These are phyloP conservation scores for Neurospora sp. DNA, from an alignment of 2,329 filamentous ascomycete genomes.

Conservation along the genomic window DNA sequence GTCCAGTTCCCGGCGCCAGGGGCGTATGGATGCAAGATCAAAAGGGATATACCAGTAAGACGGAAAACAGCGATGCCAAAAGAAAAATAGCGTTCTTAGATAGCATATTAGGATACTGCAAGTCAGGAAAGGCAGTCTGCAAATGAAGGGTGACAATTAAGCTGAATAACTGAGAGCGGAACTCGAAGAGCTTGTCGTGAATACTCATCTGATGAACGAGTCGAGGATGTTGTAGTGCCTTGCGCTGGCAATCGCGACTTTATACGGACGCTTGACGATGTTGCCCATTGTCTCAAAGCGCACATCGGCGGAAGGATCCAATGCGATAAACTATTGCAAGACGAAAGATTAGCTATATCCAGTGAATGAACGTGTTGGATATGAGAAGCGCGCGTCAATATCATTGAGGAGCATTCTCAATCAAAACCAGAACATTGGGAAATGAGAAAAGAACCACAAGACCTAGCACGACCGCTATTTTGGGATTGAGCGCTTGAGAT, in stretches of 20 bases:
- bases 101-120: background rate
- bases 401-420: too few relatives aligned
- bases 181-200: background rate
- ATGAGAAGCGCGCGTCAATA: too few relatives aligned
- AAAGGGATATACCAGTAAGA: background rate
- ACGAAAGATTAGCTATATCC: too few relatives aligned
- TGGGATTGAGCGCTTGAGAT: background rate
- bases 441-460: too few relatives aligned
- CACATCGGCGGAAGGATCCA: too few relatives aligned
- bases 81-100: background rate
- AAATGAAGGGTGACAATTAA: background rate
- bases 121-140: background rate
- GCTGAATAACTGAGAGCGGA: background rate
- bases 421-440: too few relatives aligned
- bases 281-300: too few relatives aligned
- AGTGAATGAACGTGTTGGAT: too few relatives aligned
- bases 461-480: too few relatives aligned
- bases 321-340: too few relatives aligned
- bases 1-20: background rate
- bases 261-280: background rate
- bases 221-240: background rate
- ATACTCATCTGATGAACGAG: background rate
- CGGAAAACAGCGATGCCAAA: background rate
- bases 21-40: background rate
- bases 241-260: background rate